These are phyloP conservation scores for Neofusicoccum laricinum DNA, from an alignment of 2,329 filamentous ascomycete genomes.

Conservation along the genomic window DNA sequence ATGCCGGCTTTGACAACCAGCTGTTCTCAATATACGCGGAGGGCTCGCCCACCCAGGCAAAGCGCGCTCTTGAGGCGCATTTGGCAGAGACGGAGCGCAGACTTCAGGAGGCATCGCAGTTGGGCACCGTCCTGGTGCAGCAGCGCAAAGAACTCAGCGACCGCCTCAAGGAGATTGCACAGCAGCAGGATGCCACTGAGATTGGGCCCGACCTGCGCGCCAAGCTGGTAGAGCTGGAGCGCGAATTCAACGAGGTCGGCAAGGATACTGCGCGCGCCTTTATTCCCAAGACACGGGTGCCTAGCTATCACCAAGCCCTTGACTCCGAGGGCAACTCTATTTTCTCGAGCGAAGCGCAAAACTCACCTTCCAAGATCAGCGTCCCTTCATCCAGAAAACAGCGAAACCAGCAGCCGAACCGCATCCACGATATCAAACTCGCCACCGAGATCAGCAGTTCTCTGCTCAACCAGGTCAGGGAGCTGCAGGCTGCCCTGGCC, in stretches of 20 bases:
- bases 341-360: slow-evolving; percentile 79
- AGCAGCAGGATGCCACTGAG: slow-evolving; percentile 66
- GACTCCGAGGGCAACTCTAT: slow-evolving; percentile 33
- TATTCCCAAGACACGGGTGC: slow-evolving; percentile 74
- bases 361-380: slow-evolving; percentile 83
- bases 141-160: slow-evolving; percentile 83
- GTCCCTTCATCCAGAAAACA: slow-evolving; percentile 78
- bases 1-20: slow-evolving; percentile 78
- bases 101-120: slow-evolving; percentile 83
- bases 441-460: slow-evolving; percentile 98
- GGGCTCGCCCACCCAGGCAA: slow-evolving; percentile 81
- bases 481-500: slow-evolving; percentile 77
- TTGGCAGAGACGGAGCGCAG: slow-evolving; percentile 88
- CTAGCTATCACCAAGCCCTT: slow-evolving; percentile 49
- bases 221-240: slow-evolving; percentile 82
- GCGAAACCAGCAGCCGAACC: slow-evolving; percentile 82
- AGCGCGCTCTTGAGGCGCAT: slow-evolving; percentile 84
- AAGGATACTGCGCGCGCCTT: slow-evolving; percentile 86
- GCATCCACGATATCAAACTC: slow-evolving; percentile 94
- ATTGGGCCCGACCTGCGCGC: slow-evolving; percentile 78
- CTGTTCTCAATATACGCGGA: slow-evolving; percentile 73
- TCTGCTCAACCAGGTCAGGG: slow-evolving; percentile 87
- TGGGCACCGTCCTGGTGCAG: slow-evolving; percentile 82
- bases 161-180: slow-evolving; percentile 79
- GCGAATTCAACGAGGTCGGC: slow-evolving; percentile 91